These are phyloP conservation scores for sweet orange (Citrus sinensis) DNA, from an alignment of 345 rosid genomes.

Conservation along the genomic window DNA sequence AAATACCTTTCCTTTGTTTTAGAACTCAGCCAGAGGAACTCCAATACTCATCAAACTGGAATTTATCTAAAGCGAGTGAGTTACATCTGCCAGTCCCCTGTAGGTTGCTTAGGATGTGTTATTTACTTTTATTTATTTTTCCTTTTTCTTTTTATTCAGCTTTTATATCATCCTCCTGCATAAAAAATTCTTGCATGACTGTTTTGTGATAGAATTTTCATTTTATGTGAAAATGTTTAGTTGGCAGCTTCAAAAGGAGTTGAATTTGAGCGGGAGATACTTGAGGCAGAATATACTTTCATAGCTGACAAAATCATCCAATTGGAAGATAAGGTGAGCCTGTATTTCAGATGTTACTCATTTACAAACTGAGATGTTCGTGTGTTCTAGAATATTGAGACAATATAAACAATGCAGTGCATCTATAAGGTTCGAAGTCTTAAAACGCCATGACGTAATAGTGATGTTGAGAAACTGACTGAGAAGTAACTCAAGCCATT, in stretches of 20 bases:
- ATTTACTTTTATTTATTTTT: background rate
- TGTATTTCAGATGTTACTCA: background rate
- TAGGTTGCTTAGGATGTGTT: background rate
- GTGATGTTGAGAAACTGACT: background rate
- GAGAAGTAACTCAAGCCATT: background rate
- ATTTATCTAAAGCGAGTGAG: constrained; percentile 51
- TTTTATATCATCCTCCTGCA: background rate
- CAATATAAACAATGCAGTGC: background rate
- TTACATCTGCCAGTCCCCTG: constrained; percentile 9
- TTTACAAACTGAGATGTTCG: background rate
- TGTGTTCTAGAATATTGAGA: background rate
- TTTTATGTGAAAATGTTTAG: constrained; percentile 35
- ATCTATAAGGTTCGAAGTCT: background rate
- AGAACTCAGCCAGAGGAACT: constrained; percentile 66
- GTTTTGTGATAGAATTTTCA: constrained; percentile 9
- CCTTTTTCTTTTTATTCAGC: background rate
- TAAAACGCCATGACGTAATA: background rate
- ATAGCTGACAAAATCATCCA: constrained; percentile 56
- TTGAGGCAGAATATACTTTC: constrained; percentile 71
- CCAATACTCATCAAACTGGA: constrained; percentile 38
- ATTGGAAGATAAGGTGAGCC: constrained; percentile 74
- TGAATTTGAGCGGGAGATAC: constrained; percentile 64
- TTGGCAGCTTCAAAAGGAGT: constrained; percentile 59
- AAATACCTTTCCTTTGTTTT: constrained; percentile 23
- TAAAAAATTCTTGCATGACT: background rate